Evolutionary conservation across 2,329 filamentous ascomycete genomes (phyloP), one percentile per base, ranked within the genome.

Genomic region (Aureobasidium sp.): DNA sequence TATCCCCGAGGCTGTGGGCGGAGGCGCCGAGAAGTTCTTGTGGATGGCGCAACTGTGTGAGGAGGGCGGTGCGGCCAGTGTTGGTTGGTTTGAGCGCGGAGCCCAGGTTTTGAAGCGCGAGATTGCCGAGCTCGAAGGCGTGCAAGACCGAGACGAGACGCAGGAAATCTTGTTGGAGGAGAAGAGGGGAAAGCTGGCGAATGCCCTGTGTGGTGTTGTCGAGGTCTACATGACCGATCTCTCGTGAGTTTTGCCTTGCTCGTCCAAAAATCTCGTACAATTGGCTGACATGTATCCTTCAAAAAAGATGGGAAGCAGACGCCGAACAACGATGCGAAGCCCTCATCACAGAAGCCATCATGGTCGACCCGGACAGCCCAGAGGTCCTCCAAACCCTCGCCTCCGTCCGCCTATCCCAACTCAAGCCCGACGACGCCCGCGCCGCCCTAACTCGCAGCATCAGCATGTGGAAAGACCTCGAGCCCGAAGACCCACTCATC

Each of bases 221-320:
- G 94, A 99, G 78, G 91, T 99, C 55, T 99, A 97, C 80, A 99
- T 99, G 94, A 99, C 94, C 12, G 94, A 99, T 78, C 78, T 97
- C 69, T 94, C 89, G 70, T 94, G 84, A 73, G 78, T 76, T 29
- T 20, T 29, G 1, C 5, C 3, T 15, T 17, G 8, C 1, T n/a
- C 11, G 5, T 5, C 61, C 6, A 25, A 6, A n/a, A 52, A 37
- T n/a, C 3, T 1, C 2, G 12, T 3, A 25, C 29, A 12, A 22
- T 55, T 31, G 25, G 25, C 51, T 55, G 20, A 55, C 9, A 22
- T n/a, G 5, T 45, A 8, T 39, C 4, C 5, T 3, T 12, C 31
- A 62, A 34, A 62, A 34, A 34, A 12, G 80, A 58, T 87, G 83
- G 90, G 92, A 97, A 76, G 85, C 87, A 58, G 91, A 97, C 71